Base-by-base conservation (phyloP, 805 yeast genomes). In the Ogataea pini region DNA sequence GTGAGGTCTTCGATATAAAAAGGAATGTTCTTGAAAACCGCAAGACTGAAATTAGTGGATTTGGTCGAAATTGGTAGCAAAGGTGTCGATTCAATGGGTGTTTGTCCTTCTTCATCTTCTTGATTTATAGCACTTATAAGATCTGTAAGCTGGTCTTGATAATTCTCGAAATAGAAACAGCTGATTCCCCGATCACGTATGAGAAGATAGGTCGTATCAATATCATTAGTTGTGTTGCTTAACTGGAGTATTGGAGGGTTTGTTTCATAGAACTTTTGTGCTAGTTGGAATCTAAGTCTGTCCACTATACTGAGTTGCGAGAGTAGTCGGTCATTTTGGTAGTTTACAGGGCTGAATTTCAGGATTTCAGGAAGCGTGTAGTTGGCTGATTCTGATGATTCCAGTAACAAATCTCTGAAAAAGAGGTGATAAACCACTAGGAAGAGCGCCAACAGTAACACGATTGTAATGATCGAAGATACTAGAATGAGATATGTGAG, bases 161-260 rank as follows among this genome's bases (percentile, higher is more conserved):
- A 69, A 18, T 57, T 58, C 16, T 59, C 62, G 42, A 69, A 68
- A 39, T 61, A 61, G 49, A 66, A 69, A 9, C 64, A 54, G 29
- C 52, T 54, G 25, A 69, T 66, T 7, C 73, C 73, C 29, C 73
- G 47, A 45, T 69, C 72, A 39, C 71, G 53, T 6, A 68, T 65
- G 38, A 63, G 50, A 32, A 69, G 47, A 41, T 56, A 58, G 4
- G 62, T 58, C 12, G 67, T 57, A 46, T 65, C 62, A 9, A 63
- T 54, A 42, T 64, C 59, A 40, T 53, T 61, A 12, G 57, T 51
- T 4, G 61, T 52, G 42, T 54, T 59, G 45, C 50, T 62, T 39
- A 61, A 59, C 27, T 51, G 54, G 25, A 67, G 56, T 5, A 44
- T 29, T 3, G 71, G 69, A 16, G 59, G 58, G 37, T 63, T 44